Conservation (phyloP, 108 stramenopile genomes). For the Conticribra guillardii region DNA sequence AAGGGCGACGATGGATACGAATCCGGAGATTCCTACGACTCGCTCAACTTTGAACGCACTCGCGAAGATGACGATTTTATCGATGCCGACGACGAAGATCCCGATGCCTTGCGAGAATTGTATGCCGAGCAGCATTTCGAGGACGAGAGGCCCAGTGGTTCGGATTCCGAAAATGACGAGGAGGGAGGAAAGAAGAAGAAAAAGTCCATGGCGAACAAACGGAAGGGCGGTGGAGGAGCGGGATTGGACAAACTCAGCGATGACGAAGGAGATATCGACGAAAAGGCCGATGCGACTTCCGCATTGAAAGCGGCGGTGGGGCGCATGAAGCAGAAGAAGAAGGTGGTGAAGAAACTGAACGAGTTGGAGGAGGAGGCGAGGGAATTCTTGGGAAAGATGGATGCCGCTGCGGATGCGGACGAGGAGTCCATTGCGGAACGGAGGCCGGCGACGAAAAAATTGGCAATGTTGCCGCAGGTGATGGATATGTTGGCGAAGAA, state of each 20-base stretch:
- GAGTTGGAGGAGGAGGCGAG: constrained; percentile 81
- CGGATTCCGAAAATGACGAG: constrained; percentile 50
- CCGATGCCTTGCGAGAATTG: constrained; percentile 81
- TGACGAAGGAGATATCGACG: constrained; percentile 53
- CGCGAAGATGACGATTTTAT: constrained; percentile 91
- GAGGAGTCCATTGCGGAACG: constrained; percentile 62
- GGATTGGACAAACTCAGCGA: constrained; percentile 43
- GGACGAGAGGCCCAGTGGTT: constrained; percentile 75
- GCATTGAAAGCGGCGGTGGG: constrained; percentile 76
- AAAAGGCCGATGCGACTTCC: constrained; percentile 67
- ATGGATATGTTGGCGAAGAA: constrained; percentile 65
- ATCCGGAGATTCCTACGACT: constrained; percentile 73
- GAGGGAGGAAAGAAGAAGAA: constrained; percentile 40
- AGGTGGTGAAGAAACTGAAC: constrained; percentile 60
- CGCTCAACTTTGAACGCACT: constrained; percentile 70
- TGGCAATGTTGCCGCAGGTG: constrained; percentile 72
- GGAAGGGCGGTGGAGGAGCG: constrained; percentile 30
- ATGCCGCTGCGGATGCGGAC: constrained; percentile 78
- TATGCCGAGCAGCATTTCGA: constrained; percentile 91
- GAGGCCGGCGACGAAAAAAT: constrained; percentile 74
- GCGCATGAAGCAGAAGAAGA: constrained; percentile 82
- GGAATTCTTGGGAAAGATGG: constrained; percentile 77
- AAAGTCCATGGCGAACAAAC: neutral
- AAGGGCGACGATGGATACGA: constrained; percentile 58
- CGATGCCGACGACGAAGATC: constrained; percentile 90